A percentile compares a stretch with the other conserved stretches of the same genome.
phyloP scores from a whole-genome alignment of 257 asterid species.

The Parsonsia alboflavescens region DNA sequence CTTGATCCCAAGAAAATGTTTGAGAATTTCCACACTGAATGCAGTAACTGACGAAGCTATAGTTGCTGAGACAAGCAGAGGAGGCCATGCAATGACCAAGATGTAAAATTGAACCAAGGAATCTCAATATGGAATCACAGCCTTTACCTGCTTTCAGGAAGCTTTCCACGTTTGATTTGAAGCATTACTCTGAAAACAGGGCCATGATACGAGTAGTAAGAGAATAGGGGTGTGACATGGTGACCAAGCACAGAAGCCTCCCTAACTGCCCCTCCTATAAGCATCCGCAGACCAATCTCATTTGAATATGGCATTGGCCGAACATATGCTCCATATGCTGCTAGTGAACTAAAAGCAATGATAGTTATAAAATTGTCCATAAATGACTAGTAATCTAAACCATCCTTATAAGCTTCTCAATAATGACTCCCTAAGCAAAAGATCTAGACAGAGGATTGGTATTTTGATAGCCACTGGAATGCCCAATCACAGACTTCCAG shows the following conservation, averaged over 20 bases:
- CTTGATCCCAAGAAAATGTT: conserved; percentile 59
- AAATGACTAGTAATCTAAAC: background rate
- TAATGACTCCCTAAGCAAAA: background rate
- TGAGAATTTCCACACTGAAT: conserved; percentile 61
- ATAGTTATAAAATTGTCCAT: background rate
- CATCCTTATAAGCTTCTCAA: background rate
- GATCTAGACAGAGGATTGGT: background rate
- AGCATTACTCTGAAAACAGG: conserved; percentile 87
- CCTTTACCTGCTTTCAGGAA: conserved; percentile 49
- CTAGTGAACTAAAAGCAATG: conserved; percentile 48
- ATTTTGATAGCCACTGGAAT: background rate
- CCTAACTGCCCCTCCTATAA: conserved; percentile 86
- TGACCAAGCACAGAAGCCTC: conserved; percentile 85
- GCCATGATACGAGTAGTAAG: conserved; percentile 91
- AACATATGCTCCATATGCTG: conserved; percentile 92
- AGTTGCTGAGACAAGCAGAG: conserved; percentile 40
- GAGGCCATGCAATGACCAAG: conserved; percentile 13
- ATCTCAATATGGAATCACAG: conserved; percentile 5
- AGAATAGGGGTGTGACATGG: conserved; percentile 82
- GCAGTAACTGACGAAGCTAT: conserved; percentile 82
- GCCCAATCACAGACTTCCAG: background rate
- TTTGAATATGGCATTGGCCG: conserved; percentile 77
- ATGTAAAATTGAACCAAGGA: background rate
- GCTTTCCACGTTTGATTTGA: conserved; percentile 75
- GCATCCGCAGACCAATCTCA: conserved; percentile 89